Evolutionary conservation across 805 yeast genomes (phyloP).

Genomic region (Teunomyces stri): DNA sequence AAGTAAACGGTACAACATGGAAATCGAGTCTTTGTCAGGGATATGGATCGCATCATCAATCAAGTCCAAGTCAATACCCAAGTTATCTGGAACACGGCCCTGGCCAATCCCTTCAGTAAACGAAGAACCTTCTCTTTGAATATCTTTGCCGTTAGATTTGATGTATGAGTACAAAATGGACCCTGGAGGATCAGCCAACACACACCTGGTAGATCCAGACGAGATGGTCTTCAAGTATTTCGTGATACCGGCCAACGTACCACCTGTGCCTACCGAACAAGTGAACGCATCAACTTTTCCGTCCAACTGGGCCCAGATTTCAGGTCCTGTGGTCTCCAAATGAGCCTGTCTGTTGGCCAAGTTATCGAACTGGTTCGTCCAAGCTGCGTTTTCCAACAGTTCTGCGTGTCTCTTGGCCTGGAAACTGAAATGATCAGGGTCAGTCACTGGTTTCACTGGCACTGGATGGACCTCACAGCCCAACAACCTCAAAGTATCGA

Average conservation of each 20-base stretch:
- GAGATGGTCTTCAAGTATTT: constrained; percentile 71
- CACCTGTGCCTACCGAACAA: constrained; percentile 92
- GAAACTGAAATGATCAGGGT: constrained; percentile 84
- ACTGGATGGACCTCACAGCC: constrained; percentile 90
- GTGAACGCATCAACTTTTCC: constrained; percentile 83
- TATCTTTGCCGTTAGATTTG: constrained; percentile 61
- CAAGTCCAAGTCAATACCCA: constrained; percentile 65
- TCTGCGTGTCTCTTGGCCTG: constrained; percentile 87
- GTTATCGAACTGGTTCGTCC: constrained; percentile 93
- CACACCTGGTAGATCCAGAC: constrained; percentile 57
- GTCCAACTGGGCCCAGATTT: constrained; percentile 79
- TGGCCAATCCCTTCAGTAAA: constrained; percentile 97
- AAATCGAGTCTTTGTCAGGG: constrained; percentile 77
- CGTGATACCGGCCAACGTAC: constrained; percentile 85
- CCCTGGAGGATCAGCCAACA: constrained; percentile 93
- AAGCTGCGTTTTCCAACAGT: constrained; percentile 69
- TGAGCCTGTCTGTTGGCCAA: constrained; percentile 86
- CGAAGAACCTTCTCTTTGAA: constrained; percentile 76
- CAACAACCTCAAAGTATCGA: constrained; percentile 66
- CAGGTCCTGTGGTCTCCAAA: constrained; percentile 88
- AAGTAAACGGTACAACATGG: constrained; percentile 76
- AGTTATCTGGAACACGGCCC: constrained; percentile 84
- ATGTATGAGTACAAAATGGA: constrained; percentile 79
- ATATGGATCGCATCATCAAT: constrained; percentile 80
- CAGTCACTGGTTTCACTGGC: constrained; percentile 78